phyloP scores from a whole-genome alignment of 805 yeast genomes.

The Saccharomyces jurei region DNA sequence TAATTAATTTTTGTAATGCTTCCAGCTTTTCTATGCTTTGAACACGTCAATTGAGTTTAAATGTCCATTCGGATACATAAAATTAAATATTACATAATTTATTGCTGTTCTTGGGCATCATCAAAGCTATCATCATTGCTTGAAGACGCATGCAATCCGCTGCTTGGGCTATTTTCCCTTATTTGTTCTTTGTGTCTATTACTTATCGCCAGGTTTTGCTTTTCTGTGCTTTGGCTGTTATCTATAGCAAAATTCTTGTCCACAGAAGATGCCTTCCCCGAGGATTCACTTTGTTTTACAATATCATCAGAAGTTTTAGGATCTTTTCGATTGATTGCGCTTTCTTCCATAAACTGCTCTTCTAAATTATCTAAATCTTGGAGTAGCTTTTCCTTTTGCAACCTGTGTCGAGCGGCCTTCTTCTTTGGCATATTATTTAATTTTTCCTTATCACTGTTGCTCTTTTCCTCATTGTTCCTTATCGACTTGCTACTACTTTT shows the following conservation, averaged over 20 bases:
- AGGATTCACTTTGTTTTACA: background rate
- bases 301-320: background rate
- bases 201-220: background rate
- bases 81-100: constrained; percentile 1
- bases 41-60: background rate
- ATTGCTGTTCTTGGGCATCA: constrained; percentile 14
- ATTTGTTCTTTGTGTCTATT: background rate
- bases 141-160: background rate
- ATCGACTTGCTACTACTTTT: background rate
- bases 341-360: constrained; percentile 3
- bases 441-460: background rate
- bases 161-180: background rate
- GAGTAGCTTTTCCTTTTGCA: constrained; percentile 1
- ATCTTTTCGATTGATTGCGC: background rate
- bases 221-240: background rate
- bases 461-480: background rate
- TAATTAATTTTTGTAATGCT: no score
- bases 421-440: background rate
- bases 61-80: background rate
- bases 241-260: background rate
- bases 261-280: background rate
- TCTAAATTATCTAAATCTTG: constrained; percentile 1
- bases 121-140: constrained; percentile 11
- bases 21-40: no score
- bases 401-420: background rate